Conservation (phyloP, 768 basidiomycete genomes). For the Kwoniella dejecticola region DNA sequence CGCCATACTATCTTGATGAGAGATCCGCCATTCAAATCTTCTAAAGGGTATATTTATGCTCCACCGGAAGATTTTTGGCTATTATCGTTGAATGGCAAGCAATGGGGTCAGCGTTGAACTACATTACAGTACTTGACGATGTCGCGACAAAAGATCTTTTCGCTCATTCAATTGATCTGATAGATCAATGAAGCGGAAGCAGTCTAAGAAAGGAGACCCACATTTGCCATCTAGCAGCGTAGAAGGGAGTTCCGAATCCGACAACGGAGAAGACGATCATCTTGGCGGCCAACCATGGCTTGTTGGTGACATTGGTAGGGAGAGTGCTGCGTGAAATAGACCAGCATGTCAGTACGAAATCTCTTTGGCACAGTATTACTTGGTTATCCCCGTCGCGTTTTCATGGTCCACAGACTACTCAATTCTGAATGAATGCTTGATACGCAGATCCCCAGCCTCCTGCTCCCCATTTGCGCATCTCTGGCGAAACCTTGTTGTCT, state of each 20-base stretch:
- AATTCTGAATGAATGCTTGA: too few relatives aligned
- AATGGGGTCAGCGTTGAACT: too few relatives aligned
- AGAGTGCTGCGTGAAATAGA: conserved; percentile 35
- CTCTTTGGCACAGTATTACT: too few relatives aligned
- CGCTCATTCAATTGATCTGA: not conserved
- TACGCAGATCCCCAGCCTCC: too few relatives aligned
- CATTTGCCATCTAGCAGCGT: conserved; percentile 49
- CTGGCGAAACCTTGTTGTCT: too few relatives aligned
- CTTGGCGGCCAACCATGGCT: conserved; percentile 44
- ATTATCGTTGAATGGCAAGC: not conserved
- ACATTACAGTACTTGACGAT: too few relatives aligned
- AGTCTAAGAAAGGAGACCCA: conserved; percentile 28
- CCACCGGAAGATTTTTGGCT: conserved; percentile 26
- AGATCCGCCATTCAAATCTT: too few relatives aligned
- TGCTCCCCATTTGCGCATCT: too few relatives aligned
- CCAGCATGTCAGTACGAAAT: not conserved
- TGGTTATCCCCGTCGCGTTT: too few relatives aligned
- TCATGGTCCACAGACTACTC: too few relatives aligned
- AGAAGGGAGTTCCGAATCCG: conserved; percentile 52
- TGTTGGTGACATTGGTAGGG: conserved; percentile 48
- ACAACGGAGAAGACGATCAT: conserved; percentile 33
- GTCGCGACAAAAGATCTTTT: not conserved
- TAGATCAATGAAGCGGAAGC: not conserved
- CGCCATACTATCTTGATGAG: too few relatives aligned
- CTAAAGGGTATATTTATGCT: conserved; percentile 5